Percentiles rank a stretch among this genome's conserved stretches.
Conservation (phyloP, 1,284 basidiomycete species). For the Ustilago esculenta region DNA sequence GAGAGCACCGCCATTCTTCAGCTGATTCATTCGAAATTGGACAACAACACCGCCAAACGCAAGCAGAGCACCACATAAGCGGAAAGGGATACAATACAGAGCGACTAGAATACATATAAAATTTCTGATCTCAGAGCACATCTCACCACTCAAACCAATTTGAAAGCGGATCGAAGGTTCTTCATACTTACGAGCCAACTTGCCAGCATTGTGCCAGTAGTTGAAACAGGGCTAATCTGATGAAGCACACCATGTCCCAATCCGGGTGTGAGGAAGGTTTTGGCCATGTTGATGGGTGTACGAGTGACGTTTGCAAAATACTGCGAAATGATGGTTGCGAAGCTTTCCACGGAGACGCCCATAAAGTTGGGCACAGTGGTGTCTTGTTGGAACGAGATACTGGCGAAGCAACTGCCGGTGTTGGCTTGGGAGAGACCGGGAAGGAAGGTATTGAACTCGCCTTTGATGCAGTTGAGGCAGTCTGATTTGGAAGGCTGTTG, state of each 20-base stretch:
- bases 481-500: constrained; percentile 6
- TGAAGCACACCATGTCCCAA: constrained; percentile 17
- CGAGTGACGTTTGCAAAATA: constrained; percentile 24
- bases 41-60: too few species aligned
- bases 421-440: constrained; percentile 24
- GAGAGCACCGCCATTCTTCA: too few species aligned
- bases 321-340: constrained; percentile 10
- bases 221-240: constrained; percentile 5
- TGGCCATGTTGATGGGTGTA: constrained; percentile 21
- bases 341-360: neutral
- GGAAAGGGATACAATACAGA: too few species aligned
- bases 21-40: too few species aligned
- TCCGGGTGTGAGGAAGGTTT: constrained; percentile 4
- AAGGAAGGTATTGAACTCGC: constrained; percentile 32
- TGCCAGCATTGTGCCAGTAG: neutral
- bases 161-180: constrained; percentile 2
- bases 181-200: constrained; percentile 23
- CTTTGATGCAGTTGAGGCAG: constrained; percentile 15
- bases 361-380: constrained; percentile 11
- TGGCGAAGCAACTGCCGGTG: constrained; percentile 19
- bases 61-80: too few species aligned
- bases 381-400: constrained; percentile 14
- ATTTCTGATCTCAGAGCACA: too few species aligned
- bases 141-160: constrained; percentile 6
- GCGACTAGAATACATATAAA: neutral